Base-by-base conservation (phyloP, 2,329 filamentous ascomycete genomes). In the Chrysosporium queenslandicum region DNA sequence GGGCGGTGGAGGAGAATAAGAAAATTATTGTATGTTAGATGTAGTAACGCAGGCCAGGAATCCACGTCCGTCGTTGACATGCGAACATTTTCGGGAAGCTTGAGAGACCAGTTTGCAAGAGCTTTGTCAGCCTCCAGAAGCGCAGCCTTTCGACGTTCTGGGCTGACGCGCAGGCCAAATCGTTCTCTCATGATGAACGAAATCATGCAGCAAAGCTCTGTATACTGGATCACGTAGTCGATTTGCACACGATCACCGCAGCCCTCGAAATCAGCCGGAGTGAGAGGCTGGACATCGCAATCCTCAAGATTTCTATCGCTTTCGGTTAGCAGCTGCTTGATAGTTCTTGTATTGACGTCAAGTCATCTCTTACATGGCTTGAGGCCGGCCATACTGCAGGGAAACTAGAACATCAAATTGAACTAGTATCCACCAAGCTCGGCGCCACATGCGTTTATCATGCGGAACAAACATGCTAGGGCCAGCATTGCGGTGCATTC, bases 181-280 rank as follows among this genome's bases (percentile, higher is more conserved):
- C 69, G 62, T 54, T 71, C 68, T 16, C 69, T 66, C 49, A 71
- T 63, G 21, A 71, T 66, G 53, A 68, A 71, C 4, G 68, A 75
- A 39, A 77, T 72, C 59, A 78, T 74, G 18, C 74, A 68, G 54
- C 75, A 78, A 0, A 78, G 66, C 34, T 71, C 70, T 2, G 74
- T 71, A 46, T 75, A 74, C 29, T 77, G 68, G 21, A 76, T 74
- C 16, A 71, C 70, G 53, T 68, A 73, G 21, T 73, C 70, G 9
- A 65, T 58, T 58, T 71, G 68, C 18, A 76, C 74, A 12, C 67
- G 64, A 7, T 64, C 53, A 2, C 73, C 71, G 53, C 71, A 73
- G 11, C 71, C 73, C 55, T 74, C 66, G 49, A 78, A 77, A 61
- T 78, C 70, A 2, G 66, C 66, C 9, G 61, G 60, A 3, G 67